phyloP scores from a whole-genome alignment of 371 early-diverging fungal genomes.

The Mucor irregularis region DNA sequence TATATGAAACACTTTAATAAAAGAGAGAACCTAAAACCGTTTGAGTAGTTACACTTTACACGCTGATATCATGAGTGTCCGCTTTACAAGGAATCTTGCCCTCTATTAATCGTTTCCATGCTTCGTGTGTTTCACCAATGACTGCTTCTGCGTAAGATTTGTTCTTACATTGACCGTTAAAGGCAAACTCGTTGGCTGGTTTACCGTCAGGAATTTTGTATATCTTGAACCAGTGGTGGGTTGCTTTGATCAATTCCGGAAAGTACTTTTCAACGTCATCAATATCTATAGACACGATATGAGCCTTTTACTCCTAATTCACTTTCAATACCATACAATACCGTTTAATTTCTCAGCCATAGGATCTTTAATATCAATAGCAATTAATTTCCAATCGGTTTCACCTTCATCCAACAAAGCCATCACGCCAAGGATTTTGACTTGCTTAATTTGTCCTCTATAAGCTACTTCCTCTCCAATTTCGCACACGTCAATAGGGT shows the following conservation, averaged over 20 bases:
- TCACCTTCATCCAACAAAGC: slow-evolving; percentile 98
- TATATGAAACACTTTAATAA: slow-evolving; percentile 6
- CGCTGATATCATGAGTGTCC: slow-evolving; percentile 34
- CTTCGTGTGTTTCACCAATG: slow-evolving; percentile 56
- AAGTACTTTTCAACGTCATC: slow-evolving; percentile 96
- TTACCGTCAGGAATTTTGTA: slow-evolving; percentile 99
- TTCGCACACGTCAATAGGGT: slow-evolving; percentile 98
- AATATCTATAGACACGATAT: slow-evolving; percentile 61
- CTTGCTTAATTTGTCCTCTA: slow-evolving; percentile 97
- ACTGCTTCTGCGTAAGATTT: slow-evolving; percentile 60
- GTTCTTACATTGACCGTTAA: slow-evolving; percentile 89
- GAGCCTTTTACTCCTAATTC: neutral
- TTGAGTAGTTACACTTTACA: slow-evolving; percentile 24
- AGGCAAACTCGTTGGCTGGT: slow-evolving; percentile 98
- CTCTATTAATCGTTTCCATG: slow-evolving; percentile 56
- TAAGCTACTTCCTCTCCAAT: slow-evolving; percentile 92
- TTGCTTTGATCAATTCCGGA: slow-evolving; percentile 96
- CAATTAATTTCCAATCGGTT: slow-evolving; percentile 99
- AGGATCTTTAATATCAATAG: slow-evolving; percentile 95
- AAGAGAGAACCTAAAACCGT: neutral
- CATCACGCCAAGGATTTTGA: slow-evolving; percentile 98
- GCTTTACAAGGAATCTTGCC: slow-evolving; percentile 43
- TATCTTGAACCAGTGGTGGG: slow-evolving; percentile 99
- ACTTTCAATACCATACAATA: neutral
- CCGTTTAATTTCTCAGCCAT: slow-evolving; percentile 90